A percentile compares a stretch with the other conserved stretches of the same genome.
phyloP scores from a whole-genome alignment of 768 basidiomycete species.

The Panus rudis region DNA sequence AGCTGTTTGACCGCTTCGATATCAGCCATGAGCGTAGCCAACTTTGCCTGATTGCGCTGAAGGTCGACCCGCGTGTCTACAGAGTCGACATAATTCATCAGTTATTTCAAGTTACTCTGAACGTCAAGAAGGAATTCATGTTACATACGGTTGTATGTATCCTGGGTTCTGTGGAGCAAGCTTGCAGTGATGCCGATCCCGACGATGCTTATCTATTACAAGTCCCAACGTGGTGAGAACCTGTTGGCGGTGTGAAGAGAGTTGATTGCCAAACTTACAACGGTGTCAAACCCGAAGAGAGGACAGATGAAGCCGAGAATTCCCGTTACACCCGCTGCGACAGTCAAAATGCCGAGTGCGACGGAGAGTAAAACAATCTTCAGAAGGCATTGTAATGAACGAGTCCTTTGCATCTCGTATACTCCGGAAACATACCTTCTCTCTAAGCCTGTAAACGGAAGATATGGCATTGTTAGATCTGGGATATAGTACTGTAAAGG shows the following conservation, averaged over 20 bases:
- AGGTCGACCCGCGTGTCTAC: too few relatives aligned
- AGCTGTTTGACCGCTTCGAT: slow-evolving; percentile 1
- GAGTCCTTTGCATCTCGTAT: too few relatives aligned
- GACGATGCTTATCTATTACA: background rate
- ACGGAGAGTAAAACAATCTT: background rate
- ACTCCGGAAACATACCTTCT: too few relatives aligned
- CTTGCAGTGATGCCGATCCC: background rate
- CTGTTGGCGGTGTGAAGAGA: too few relatives aligned
- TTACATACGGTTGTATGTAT: too few relatives aligned
- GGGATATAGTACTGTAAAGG: background rate
- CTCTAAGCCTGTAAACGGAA: background rate
- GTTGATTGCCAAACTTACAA: background rate
- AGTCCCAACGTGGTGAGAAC: too few relatives aligned
- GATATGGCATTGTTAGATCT: too few relatives aligned
- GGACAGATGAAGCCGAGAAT: background rate
- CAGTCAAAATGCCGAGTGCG: background rate
- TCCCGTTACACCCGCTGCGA: background rate
- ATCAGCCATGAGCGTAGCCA: background rate
- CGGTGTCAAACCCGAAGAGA: background rate
- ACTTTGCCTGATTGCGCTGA: background rate
- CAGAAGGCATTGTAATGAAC: too few relatives aligned
- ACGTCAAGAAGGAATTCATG: too few relatives aligned
- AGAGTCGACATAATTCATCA: too few relatives aligned
- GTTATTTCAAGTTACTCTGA: too few relatives aligned
- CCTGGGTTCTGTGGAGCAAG: too few relatives aligned